Evolutionary conservation across 345 rosid genomes (phyloP).

Genomic region (Tarenaya hassleriana): DNA sequence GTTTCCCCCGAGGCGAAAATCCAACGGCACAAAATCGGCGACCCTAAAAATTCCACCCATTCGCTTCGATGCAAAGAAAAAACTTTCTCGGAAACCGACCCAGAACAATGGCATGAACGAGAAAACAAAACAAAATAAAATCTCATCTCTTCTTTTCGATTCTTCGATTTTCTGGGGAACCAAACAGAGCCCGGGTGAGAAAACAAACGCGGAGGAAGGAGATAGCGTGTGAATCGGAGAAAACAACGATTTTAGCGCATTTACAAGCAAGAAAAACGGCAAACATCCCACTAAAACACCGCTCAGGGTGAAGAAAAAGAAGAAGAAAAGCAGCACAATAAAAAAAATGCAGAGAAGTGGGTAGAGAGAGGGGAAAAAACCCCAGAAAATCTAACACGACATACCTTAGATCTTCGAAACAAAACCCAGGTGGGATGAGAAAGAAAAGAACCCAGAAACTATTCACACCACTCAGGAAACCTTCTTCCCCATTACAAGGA

Average conservation of each 20-base stretch:
- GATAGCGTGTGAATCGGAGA: slow-evolving; percentile 16
- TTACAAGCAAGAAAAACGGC: background rate
- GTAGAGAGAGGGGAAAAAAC: too few species aligned
- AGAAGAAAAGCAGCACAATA: background rate
- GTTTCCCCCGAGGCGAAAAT: slow-evolving; percentile 24
- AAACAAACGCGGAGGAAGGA: background rate
- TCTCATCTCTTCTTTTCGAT: background rate
- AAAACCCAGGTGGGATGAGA: too few species aligned
- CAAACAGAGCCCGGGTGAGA: slow-evolving; percentile 28
- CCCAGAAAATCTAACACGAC: too few species aligned
- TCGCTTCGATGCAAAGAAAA: slow-evolving; percentile 19
- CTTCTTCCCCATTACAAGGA: background rate
- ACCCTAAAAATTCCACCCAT: background rate
- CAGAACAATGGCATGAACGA: background rate
- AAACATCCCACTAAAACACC: slow-evolving; percentile 7
- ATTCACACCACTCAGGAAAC: background rate
- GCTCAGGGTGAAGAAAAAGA: background rate
- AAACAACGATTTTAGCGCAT: background rate
- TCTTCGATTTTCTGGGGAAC: slow-evolving; percentile 24
- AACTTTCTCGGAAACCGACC: slow-evolving; percentile 21
- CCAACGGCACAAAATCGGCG: slow-evolving; percentile 21
- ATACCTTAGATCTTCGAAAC: slow-evolving; percentile 20
- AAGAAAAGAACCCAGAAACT: background rate
- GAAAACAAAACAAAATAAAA: background rate
- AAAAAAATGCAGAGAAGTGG: too few species aligned